Percentiles rank a stretch among this genome's conserved stretches.
Conservation (phyloP, 2,329 filamentous ascomycete species). For the Teratosphaeria zuluensis region DNA sequence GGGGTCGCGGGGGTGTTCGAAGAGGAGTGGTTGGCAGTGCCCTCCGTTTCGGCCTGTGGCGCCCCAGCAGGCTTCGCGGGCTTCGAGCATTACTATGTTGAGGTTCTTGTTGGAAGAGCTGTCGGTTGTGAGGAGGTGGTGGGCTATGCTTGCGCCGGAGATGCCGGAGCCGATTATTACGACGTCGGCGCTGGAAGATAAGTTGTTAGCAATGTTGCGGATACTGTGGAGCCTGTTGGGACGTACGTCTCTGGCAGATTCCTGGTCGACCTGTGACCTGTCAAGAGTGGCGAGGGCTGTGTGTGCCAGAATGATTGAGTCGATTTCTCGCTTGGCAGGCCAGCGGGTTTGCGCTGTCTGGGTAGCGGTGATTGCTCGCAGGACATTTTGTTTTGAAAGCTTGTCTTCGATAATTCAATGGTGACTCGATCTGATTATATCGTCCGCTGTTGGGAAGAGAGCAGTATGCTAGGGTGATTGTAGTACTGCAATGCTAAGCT, state of each 20-base stretch:
- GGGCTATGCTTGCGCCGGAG: slow-evolving; percentile 62
- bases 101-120: slow-evolving; percentile 29
- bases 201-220: background rate
- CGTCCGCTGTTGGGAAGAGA: too few species aligned
- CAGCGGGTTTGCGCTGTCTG: slow-evolving; percentile 11
- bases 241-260: slow-evolving; percentile 43
- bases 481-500: too few species aligned
- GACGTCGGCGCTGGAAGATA: slow-evolving; percentile 45
- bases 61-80: slow-evolving; percentile 70
- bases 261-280: slow-evolving; percentile 58
- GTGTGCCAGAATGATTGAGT: slow-evolving; percentile 61
- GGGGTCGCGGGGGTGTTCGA: slow-evolving; percentile 45
- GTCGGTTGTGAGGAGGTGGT: slow-evolving; percentile 35
- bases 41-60: slow-evolving; percentile 63
- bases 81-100: slow-evolving; percentile 64
- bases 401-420: background rate
- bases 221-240: background rate
- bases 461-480: background rate
- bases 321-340: slow-evolving; percentile 16
- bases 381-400: slow-evolving; percentile 7
- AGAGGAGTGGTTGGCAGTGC: slow-evolving; percentile 66
- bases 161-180: slow-evolving; percentile 69
- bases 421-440: background rate
- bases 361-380: slow-evolving; percentile 12
- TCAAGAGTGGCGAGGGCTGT: slow-evolving; percentile 53